Conservation (phyloP, 441 rosid genomes). For the Erodium texanum region DNA sequence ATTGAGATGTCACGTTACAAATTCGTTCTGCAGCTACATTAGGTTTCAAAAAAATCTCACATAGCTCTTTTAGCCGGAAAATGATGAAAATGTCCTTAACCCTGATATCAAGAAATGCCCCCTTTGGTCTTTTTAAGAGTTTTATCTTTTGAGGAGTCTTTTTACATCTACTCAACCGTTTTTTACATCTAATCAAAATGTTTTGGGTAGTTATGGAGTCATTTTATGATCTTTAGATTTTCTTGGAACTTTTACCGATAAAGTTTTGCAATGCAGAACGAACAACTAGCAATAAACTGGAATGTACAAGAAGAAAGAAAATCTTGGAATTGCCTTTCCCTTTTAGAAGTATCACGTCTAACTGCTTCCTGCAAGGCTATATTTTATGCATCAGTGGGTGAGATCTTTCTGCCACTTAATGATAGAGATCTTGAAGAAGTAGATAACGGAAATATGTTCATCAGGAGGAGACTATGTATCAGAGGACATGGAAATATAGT, state of each 20-base stretch:
- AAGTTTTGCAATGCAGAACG: not conserved
- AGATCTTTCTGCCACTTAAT: not conserved
- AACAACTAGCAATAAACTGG: not conserved
- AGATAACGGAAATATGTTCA: not conserved
- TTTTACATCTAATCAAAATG: too few relatives aligned
- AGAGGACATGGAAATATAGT: not conserved
- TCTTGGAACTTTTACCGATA: not conserved
- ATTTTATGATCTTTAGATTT: not conserved
- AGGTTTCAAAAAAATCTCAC: too few relatives aligned
- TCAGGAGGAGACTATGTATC: not conserved
- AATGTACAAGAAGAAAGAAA: not conserved
- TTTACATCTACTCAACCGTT: too few relatives aligned
- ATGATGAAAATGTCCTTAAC: too few relatives aligned
- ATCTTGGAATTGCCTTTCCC: not conserved
- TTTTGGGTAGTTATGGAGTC: too few relatives aligned
- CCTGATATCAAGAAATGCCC: too few relatives aligned
- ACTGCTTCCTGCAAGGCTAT: not conserved
- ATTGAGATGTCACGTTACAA: too few relatives aligned
- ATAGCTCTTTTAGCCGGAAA: too few relatives aligned
- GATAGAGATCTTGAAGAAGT: not conserved
- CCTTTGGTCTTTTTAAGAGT: too few relatives aligned
- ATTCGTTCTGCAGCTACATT: too few relatives aligned
- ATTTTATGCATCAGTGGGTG: not conserved
- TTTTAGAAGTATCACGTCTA: not conserved
- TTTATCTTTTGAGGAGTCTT: too few relatives aligned